A percentile compares a stretch with the other conserved stretches of the same genome.
These are phyloP conservation scores for Paramecium tetraurelia DNA, from an alignment of 73 alveolate genomes.

Conservation along the genomic window DNA sequence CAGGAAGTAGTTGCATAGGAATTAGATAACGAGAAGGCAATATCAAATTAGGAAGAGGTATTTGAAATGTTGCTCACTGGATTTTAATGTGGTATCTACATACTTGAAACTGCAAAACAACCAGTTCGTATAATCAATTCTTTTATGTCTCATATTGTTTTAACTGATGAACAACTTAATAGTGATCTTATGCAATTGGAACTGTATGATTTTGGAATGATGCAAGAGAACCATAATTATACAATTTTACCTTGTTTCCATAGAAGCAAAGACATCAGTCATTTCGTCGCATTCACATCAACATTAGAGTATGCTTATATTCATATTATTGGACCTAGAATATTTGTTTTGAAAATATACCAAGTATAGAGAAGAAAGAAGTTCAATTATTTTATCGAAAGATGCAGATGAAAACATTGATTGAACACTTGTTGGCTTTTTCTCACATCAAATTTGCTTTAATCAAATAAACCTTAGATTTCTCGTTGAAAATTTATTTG, in stretches of 20 bases:
- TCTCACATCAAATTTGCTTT: neutral
- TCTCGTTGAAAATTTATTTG: slow-evolving; percentile 5
- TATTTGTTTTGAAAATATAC: neutral
- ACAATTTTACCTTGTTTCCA: neutral
- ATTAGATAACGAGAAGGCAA: neutral
- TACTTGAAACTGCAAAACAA: neutral
- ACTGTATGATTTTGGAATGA: neutral
- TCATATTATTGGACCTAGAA: neutral
- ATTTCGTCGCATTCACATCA: neutral
- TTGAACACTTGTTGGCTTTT: neutral
- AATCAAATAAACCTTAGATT: neutral
- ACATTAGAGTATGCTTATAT: neutral
- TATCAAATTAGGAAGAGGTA: neutral
- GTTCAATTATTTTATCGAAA: neutral
- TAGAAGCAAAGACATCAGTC: neutral
- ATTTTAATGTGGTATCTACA: neutral
- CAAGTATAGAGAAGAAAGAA: neutral
- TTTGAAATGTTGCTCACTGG: neutral
- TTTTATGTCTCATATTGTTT: neutral
- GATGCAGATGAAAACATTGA: neutral
- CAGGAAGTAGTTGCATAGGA: neutral
- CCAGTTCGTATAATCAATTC: neutral
- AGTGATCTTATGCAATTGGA: neutral
- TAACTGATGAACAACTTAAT: neutral
- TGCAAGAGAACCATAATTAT: neutral